Percentiles rank a stretch among this genome's conserved stretches.
phyloP scores from a whole-genome alignment of 129 eudicot genomes.

The Lonicera japonica region DNA sequence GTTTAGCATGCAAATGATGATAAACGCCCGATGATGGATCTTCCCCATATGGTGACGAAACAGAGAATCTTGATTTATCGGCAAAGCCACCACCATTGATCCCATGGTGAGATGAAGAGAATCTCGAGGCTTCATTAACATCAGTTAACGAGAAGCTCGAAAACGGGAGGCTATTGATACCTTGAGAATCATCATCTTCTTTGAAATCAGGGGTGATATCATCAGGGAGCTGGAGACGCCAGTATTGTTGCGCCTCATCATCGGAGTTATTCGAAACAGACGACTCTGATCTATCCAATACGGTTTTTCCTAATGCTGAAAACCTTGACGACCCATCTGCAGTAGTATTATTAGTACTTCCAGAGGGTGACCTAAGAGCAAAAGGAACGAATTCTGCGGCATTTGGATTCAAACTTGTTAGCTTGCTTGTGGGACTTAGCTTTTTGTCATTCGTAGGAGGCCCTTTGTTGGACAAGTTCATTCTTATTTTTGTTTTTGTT shows the following conservation, averaged over 20 bases:
- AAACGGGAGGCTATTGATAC: constrained; percentile 44
- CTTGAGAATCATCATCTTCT: constrained; percentile 52
- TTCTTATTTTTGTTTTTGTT: constrained; percentile 17
- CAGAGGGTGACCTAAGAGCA: constrained; percentile 55
- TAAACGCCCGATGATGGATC: constrained; percentile 30
- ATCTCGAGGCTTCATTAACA: constrained; percentile 41
- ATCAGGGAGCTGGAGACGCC: constrained; percentile 90
- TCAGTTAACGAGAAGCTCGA: constrained; percentile 55
- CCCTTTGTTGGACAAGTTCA: constrained; percentile 67
- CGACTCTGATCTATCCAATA: constrained; percentile 70
- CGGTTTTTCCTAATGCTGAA: constrained; percentile 46
- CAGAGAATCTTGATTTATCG: constrained; percentile 40
- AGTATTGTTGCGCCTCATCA: constrained; percentile 81
- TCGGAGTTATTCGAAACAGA: constrained; percentile 73
- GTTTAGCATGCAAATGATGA: constrained; percentile 38
- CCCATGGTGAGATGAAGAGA: constrained; percentile 39
- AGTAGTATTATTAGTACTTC: constrained; percentile 22
- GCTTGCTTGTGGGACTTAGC: constrained; percentile 34
- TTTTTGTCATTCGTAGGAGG: constrained; percentile 51
- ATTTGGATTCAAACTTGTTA: constrained; percentile 70
- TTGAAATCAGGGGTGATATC: constrained; percentile 90
- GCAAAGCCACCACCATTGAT: constrained; percentile 29
- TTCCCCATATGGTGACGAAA: constrained; percentile 35
- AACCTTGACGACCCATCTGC: constrained; percentile 26
- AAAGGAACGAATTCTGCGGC: constrained; percentile 90